Percentiles rank a stretch among this genome's conserved stretches.
Conservation (phyloP, 768 basidiomycete genomes). For the Suillus lakei region DNA sequence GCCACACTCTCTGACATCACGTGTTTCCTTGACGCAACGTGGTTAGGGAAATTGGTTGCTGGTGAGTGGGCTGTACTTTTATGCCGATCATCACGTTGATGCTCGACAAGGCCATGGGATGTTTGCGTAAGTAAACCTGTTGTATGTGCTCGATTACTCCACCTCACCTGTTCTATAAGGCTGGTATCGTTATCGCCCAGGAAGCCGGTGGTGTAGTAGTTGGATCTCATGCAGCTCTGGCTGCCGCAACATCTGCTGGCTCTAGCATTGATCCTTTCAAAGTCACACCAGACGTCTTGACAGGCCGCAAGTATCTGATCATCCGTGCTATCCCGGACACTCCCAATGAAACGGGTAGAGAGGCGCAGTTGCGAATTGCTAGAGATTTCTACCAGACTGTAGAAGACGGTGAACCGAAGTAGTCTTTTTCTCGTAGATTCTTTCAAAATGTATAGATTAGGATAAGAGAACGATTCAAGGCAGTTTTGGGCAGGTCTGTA, state of each 20-base stretch:
- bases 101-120: conserved; percentile 71
- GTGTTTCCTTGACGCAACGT: conserved; percentile 7
- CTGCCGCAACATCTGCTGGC: conserved; percentile 33
- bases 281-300: conserved; percentile 70
- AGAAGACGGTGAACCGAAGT: conserved; percentile 67
- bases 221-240: conserved; percentile 61
- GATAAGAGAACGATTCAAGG: conserved; percentile 2
- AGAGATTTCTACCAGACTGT: conserved; percentile 87
- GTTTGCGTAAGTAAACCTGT: conserved; percentile 59
- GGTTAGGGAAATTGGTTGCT: conserved; percentile 79
- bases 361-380: conserved; percentile 81
- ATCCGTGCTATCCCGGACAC: conserved; percentile 71
- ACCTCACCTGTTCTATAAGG: conserved; percentile 40
- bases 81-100: not conserved
- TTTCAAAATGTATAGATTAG: not conserved
- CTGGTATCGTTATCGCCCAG: conserved; percentile 88
- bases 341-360: conserved; percentile 62
- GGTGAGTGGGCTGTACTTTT: conserved; percentile 40
- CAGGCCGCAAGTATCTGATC: conserved; percentile 82
- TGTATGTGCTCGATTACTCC: not conserved
- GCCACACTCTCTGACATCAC: not conserved
- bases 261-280: conserved; percentile 54
- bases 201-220: conserved; percentile 87
- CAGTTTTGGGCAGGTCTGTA: not conserved
- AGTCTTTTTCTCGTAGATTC: conserved; percentile 4